Evolutionary conservation across 225 moss, liverwort and hornwort species (phyloP).

Genomic region (Asterella californica): DNA sequence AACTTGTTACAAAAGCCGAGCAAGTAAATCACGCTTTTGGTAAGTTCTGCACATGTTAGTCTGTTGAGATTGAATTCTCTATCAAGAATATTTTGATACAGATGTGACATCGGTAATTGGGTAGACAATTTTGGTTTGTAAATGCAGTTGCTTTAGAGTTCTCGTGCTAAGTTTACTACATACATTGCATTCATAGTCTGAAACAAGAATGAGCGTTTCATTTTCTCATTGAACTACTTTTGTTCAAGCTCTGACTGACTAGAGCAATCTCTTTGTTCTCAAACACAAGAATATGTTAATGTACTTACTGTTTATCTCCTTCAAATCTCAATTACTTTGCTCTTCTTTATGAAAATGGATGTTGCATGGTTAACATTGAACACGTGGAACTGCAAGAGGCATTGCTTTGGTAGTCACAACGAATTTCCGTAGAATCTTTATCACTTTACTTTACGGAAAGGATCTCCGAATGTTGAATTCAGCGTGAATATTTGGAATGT

Average conservation of each 20-base stretch:
- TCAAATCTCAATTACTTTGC: neutral
- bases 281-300: neutral
- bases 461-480: too few relatives aligned
- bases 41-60: too few relatives aligned
- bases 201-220: neutral
- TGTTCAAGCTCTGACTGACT: neutral
- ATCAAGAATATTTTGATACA: too few relatives aligned
- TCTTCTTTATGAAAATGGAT: neutral
- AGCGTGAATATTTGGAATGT: too few relatives aligned
- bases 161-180: neutral
- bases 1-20: constrained; percentile 51
- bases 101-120: neutral
- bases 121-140: neutral
- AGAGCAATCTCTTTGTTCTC: neutral
- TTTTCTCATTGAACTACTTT: neutral
- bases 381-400: constrained; percentile 42
- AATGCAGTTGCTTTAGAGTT: neutral
- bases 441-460: neutral
- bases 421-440: too few relatives aligned
- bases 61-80: too few relatives aligned
- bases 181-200: neutral
- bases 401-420: constrained; percentile 29
- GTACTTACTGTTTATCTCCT: too few relatives aligned
- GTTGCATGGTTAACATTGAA: neutral
- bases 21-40: constrained; percentile 48